Base-by-base conservation (phyloP, 2,329 filamentous ascomycete species). In the Penicillium sp. region DNA sequence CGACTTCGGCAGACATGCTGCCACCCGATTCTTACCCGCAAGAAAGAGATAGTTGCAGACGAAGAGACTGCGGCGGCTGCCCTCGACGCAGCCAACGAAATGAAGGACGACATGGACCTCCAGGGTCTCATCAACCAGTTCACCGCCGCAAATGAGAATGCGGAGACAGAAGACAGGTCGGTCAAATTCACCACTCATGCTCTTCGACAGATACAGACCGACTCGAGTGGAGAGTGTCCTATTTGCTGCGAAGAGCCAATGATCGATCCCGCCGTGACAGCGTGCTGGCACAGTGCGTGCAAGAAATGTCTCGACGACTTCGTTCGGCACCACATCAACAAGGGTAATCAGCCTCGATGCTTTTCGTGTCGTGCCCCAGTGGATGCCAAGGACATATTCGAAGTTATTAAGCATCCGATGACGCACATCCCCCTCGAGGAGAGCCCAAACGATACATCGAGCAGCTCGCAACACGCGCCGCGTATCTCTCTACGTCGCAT, bases 251-350 rank as follows among this genome's bases (percentile, higher is more conserved):
- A 97, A 69, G 94, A 97, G 69, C 91, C 92, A 3, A 97, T 97
- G 91, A 83, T 90, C 36, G 88, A 96, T 48, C 92, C 95, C 66
- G 88, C 89, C 0, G 94, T 99, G 1, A 97, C 94, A 0, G 90
- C 90, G 0, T 99, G 94, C 73, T 99, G 94, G 91, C 94, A 99
- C 71, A 95, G 90, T 30, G 92, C 94, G 0, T 99, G 94, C 76
- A 96, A 94, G 72, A 87, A 89, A 56, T 99, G 94, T 63, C 76
- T 97, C n/a, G 76, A 95, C 2, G 86, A 90, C 61, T 96, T 90
- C 62, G 95, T 99, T 65, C 85, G 88, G 56, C 91, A 96, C 64
- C 88, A 96, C 69, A 87, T 81, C 4, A 86, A 90, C 60, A 90
- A 87, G 52, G 85, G 86, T 39, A 82, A 89, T 44, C 71, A 87